Evolutionary conservation across 495 filamentous ascomycete genomes (phyloP), one percentile per base, ranked within the genome.

Genomic region (Aspergillus leporis): DNA sequence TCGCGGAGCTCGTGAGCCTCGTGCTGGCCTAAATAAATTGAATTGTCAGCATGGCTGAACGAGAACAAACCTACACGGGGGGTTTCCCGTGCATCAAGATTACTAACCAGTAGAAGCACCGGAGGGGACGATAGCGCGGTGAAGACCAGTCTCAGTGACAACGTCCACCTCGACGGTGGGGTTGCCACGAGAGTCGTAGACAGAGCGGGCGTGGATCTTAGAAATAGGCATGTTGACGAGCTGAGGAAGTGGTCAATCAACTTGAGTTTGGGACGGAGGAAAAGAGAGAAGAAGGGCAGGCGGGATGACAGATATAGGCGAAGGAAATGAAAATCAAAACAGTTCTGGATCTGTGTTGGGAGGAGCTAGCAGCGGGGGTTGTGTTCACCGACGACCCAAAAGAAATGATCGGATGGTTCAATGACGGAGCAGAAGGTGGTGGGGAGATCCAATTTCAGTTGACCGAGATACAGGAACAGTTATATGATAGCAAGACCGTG

Each of bases 161-260:
- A 99, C 86, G 74, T 98, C 95, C 64, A 98, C 95, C 80, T 91
- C 89, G 69, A 93, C 91, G 74, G 92, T 96, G 64, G 92, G 91
- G 84, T 96, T 98, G 73, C 94, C 95, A 73, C 95, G 95, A 74
- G 94, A 98, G 87, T 99, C 95, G 84, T 99, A 99, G 81, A 99
- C 92, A 65, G 87, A 91, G 71, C 95, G 93, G 71, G 94, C 95
- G 86, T 98, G 92, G 77, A 99, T 90, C 86, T 97, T 97, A 74
- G 89, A 86, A 83, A 99, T 98, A 70, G 88, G 81, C 95, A 98
- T 99, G 58, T 67, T 91, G 75, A 62, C 61, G 59, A 63, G 61
- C 74, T 75, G 65, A 65, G 3, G 41, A 22, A 40, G 19, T 19
- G 51, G 53, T 65, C 54, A 67, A 59, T 70, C 30, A 30, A 56